Base-by-base conservation (phyloP, 2,329 filamentous ascomycete genomes). In the Chaetomium sp. region DNA sequence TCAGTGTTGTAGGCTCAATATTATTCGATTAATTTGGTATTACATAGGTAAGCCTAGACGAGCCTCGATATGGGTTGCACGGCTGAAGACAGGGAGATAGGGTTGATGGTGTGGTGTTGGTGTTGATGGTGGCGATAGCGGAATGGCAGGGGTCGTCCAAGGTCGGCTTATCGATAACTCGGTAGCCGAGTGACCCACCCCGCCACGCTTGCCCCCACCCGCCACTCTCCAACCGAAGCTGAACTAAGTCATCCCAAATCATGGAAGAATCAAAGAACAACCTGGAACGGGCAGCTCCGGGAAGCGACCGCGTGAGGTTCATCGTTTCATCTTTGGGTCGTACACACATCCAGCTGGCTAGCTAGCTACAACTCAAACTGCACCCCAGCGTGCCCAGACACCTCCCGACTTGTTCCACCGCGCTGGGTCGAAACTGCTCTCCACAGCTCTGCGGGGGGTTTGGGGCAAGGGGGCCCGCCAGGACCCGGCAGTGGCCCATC, bases 371-470 rank as follows among this genome's bases (percentile, higher is more conserved):
- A 35, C 38, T n/a, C 50, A 60, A 60, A 9, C 12, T 47, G 31
- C 7, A 16, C 53, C n/a, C 31, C 31, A 42, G n/a, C n/a, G n/a
- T n/a, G n/a, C n/a, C n/a, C n/a, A 56, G n/a, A 19, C n/a, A n/a
- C 10, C 13, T 4, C n/a, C 21, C 21, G 10, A 27, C 21, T 8
- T 55, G 59, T 61, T 54, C 59, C 59, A 47, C 50, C 19, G 50
- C 6, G 47, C 35, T 47, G 59, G 59, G 19, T 54, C 45, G 16
- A 4, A 54, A 33, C 27, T 31, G 57, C 57, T 19, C 45, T 23
- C 57, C 45, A 51, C 57, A 25, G 13, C 45, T 7, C 57, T 60
- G 57, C 57, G 57, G 57, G 57, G 56, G 23, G 21, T 27, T 35
- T 21, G 29, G 16, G 27, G 27, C 42, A 19, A 16, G 19, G n/a